Conservation (phyloP, 176 grass and related monocot genomes). For the Saccharum officinarum region DNA sequence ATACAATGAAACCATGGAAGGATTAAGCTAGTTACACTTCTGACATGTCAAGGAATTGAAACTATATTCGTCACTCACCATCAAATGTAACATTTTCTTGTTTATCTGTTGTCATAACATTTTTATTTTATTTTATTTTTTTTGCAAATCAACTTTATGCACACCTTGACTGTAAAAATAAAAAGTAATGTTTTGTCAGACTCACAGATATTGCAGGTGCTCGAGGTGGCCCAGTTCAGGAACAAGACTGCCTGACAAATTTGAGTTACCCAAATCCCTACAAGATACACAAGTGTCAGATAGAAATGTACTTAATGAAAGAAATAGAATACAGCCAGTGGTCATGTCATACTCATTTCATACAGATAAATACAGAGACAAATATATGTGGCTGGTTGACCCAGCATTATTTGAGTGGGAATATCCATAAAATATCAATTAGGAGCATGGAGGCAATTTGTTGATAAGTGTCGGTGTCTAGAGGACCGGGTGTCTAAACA, state of each 20-base stretch:
- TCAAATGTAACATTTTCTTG: not conserved
- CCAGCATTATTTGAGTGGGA: not conserved
- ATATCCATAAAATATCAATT: not conserved
- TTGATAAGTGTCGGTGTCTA: no score
- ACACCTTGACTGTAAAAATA: not conserved
- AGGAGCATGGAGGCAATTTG: not conserved
- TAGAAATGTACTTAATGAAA: not conserved
- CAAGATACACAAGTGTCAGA: constrained; percentile 12
- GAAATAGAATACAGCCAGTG: not conserved
- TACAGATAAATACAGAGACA: not conserved
- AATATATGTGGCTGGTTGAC: not conserved
- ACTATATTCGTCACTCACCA: not conserved
- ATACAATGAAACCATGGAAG: not conserved
- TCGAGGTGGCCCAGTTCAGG: constrained; percentile 64
- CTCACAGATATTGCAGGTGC: constrained; percentile 84
- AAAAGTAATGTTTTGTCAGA: not conserved
- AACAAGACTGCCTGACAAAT: constrained; percentile 73
- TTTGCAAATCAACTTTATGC: not conserved
- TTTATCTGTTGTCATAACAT: not conserved
- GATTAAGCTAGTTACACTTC: not conserved
- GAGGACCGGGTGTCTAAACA: no score
- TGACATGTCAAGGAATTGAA: not conserved
- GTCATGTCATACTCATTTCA: not conserved
- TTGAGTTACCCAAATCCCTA: constrained; percentile 82
- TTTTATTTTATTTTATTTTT: not conserved